Evolutionary conservation across 2,329 filamentous ascomycete genomes (phyloP).

Genomic region (Rutstroemia sp.): DNA sequence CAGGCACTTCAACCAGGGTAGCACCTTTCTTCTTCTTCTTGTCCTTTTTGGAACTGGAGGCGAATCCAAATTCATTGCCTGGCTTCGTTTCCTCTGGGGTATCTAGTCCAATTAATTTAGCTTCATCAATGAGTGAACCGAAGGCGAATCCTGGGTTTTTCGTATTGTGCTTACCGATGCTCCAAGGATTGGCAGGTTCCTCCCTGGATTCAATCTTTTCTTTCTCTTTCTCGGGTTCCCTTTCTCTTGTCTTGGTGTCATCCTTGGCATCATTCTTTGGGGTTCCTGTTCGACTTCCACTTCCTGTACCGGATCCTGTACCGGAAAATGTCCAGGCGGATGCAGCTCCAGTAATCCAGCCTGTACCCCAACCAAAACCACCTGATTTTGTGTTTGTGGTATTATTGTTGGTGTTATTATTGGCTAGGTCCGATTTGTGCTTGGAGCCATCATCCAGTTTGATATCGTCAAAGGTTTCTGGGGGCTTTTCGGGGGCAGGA

Average conservation of each 20-base stretch:
- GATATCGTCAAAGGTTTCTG: slow-evolving; percentile 59
- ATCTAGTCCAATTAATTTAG: slow-evolving; percentile 22
- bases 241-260: neutral
- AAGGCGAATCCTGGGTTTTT: slow-evolving; percentile 43
- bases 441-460: slow-evolving; percentile 58
- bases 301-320: slow-evolving; percentile 29
- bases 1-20: slow-evolving; percentile 17
- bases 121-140: slow-evolving; percentile 37
- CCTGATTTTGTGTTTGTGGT: slow-evolving; percentile 31
- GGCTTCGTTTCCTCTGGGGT: slow-evolving; percentile 28
- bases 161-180: slow-evolving; percentile 44
- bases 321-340: slow-evolving; percentile 24
- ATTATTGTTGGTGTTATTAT: slow-evolving; percentile 26
- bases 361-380: slow-evolving; percentile 47
- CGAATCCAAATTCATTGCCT: slow-evolving; percentile 33
- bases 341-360: slow-evolving; percentile 51
- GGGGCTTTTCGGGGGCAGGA: slow-evolving; percentile 31
- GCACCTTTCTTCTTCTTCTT: slow-evolving; percentile 38
- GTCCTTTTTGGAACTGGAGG: slow-evolving; percentile 34
- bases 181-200: slow-evolving; percentile 43
- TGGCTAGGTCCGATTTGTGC: slow-evolving; percentile 42
- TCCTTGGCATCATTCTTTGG: neutral
- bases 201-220: slow-evolving; percentile 36
- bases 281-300: neutral
- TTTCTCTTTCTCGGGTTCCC: slow-evolving; percentile 12